Evolutionary conservation across 1,284 basidiomycete species (phyloP).

Genomic region (Marasmius oreades): DNA sequence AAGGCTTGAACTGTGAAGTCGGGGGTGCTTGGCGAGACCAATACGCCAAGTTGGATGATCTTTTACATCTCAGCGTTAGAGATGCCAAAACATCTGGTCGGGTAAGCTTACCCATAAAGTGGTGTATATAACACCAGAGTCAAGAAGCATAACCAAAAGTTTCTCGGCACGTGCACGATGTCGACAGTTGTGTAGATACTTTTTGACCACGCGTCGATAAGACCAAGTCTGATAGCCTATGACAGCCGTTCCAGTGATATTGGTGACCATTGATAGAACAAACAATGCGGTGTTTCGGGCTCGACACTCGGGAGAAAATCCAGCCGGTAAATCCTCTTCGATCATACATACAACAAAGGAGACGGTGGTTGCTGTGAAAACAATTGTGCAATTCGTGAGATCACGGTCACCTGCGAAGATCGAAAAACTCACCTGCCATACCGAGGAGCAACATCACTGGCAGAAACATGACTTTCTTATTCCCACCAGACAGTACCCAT

Average conservation of each 20-base stretch:
- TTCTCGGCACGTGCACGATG: background rate
- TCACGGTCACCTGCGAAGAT: no score
- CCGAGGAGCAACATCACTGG: background rate
- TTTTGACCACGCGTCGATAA: background rate
- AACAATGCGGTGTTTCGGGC: background rate
- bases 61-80: background rate
- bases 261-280: background rate
- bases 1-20: background rate
- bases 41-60: background rate
- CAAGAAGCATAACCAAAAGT: background rate
- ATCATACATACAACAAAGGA: background rate
- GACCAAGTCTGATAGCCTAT: background rate
- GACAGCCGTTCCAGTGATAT: background rate
- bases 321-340: background rate
- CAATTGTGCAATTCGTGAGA: no score
- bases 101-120: background rate
- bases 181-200: background rate
- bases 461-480: background rate
- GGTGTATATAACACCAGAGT: background rate
- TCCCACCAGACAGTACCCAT: background rate
- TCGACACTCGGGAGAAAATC: background rate
- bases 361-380: background rate
- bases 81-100: background rate
- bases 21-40: background rate
- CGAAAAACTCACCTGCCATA: background rate